Percentiles rank a stretch among this genome's conserved stretches.
phyloP scores from a whole-genome alignment of 208 protist species.

The Crithidia fasciculata region DNA sequence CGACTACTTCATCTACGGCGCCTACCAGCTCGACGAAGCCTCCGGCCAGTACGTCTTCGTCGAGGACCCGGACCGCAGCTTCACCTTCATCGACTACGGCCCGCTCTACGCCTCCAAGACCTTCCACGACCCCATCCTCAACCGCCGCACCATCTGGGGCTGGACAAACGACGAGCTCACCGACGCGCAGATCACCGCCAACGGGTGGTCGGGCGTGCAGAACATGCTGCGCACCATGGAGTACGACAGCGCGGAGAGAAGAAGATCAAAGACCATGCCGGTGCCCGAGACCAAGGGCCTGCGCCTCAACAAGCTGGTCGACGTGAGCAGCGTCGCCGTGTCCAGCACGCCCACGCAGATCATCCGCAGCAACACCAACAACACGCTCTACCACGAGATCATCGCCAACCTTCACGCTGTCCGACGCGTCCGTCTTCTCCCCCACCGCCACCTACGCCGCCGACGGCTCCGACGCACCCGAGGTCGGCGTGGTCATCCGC shows the following conservation, averaged over 20 bases:
- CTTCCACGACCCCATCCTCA: conserved; percentile 44
- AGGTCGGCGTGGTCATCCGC: conserved; percentile 44
- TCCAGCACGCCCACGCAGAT: conserved; percentile 18
- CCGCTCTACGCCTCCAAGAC: conserved; percentile 41
- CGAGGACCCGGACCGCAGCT: conserved; percentile 19
- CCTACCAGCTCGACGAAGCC: conserved; percentile 13
- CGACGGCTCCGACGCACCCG: conserved; percentile 28
- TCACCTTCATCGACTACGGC: conserved; percentile 49
- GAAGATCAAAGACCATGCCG: conserved; percentile 42
- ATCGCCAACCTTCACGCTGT: conserved; percentile 38
- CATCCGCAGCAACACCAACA: conserved; percentile 8
- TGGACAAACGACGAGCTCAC: conserved; percentile 46
- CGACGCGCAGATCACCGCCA: conserved; percentile 19
- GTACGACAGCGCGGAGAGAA: conserved; percentile 38
- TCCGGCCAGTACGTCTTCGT: conserved; percentile 36
- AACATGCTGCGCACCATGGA: conserved; percentile 37
- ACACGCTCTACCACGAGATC: conserved; percentile 48
- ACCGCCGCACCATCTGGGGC: conserved; percentile 39
- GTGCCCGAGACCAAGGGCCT: conserved; percentile 35
- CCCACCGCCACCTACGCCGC: conserved; percentile 22
- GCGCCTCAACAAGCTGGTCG: conserved; percentile 24
- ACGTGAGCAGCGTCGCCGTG: conserved; percentile 11
- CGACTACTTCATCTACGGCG: conserved; percentile 42
- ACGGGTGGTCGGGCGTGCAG: conserved; percentile 48
- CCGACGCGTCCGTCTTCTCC: conserved; percentile 22